Evolutionary conservation across 2,329 filamentous ascomycete genomes (phyloP).

Genomic region (Fusarium solani-melongenae): DNA sequence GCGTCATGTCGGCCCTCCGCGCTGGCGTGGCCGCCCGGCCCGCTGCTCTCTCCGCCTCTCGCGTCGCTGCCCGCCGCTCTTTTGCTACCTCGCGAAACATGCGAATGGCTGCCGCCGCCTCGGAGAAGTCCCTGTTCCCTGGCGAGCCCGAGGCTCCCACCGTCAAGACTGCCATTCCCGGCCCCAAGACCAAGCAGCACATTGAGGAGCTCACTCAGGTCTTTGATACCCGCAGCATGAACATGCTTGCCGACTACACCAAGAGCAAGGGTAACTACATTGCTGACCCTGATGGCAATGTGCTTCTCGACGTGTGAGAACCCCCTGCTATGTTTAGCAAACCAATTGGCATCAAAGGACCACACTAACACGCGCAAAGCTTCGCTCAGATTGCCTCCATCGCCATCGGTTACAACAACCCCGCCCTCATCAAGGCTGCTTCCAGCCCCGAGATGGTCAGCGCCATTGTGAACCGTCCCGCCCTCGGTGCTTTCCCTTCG

Average conservation of each 20-base stretch:
- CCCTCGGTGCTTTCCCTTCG: constrained; percentile 90
- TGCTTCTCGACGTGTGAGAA: constrained; percentile 76
- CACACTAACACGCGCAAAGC: constrained; percentile 52
- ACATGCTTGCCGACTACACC: constrained; percentile 82
- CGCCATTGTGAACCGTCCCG: constrained; percentile 87
- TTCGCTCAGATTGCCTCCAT: constrained; percentile 96
- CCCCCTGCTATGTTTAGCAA: not conserved
- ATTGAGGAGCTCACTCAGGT: constrained; percentile 79
- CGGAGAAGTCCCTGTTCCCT: constrained; percentile 54
- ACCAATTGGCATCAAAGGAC: not conserved
- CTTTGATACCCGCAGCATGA: constrained; percentile 87
- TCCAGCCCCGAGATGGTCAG: constrained; percentile 82
- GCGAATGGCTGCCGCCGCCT: constrained; percentile 44
- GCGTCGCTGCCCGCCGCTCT: constrained; percentile 33
- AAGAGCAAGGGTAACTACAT: constrained; percentile 86
- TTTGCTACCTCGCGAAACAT: constrained; percentile 38
- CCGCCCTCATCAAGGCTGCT: constrained; percentile 75
- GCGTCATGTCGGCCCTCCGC: constrained; percentile 46
- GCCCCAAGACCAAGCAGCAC: constrained; percentile 76
- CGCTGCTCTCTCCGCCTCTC: constrained; percentile 26
- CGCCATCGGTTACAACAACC: constrained; percentile 93
- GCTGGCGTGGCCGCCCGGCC: constrained; percentile 42
- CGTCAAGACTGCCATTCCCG: constrained; percentile 75
- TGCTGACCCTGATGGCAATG: constrained; percentile 76
- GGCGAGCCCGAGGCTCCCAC: constrained; percentile 64